A percentile compares a stretch with the other conserved stretches of the same genome.
Conservation (phyloP, 352 stramenopile species). For the Phytophthora quininea region DNA sequence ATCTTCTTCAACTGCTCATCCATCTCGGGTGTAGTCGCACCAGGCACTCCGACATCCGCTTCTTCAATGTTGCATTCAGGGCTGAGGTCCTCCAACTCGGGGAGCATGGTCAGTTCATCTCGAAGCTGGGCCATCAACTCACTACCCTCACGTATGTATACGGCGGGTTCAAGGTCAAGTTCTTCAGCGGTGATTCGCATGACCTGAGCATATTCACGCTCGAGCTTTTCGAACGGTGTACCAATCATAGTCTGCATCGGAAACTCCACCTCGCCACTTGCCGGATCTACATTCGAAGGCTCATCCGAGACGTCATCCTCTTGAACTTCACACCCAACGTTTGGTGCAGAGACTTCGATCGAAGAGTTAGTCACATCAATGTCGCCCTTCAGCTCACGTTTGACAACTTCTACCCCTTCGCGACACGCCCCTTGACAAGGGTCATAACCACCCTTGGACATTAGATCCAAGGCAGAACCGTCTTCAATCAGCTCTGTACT, state of each 20-base stretch:
- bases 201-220: not conserved
- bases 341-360: too few relatives aligned
- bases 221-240: not conserved
- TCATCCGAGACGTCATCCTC: not conserved
- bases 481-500: too few relatives aligned
- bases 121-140: not conserved
- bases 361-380: too few relatives aligned
- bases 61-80: not conserved
- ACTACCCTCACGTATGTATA: conserved; percentile 1
- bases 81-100: not conserved
- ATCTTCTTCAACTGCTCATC: too few relatives aligned
- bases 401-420: too few relatives aligned
- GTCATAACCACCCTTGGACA: too few relatives aligned
- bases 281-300: too few relatives aligned
- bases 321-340: too few relatives aligned
- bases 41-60: not conserved
- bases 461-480: too few relatives aligned
- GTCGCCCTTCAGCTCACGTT: too few relatives aligned
- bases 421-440: too few relatives aligned
- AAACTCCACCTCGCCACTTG: not conserved
- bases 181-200: conserved; percentile 1
- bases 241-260: not conserved
- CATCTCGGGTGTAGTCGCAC: too few relatives aligned
- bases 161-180: not conserved
- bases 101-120: not conserved